Base-by-base conservation (phyloP, 495 filamentous ascomycete species). In the Filosporella fistucella region DNA sequence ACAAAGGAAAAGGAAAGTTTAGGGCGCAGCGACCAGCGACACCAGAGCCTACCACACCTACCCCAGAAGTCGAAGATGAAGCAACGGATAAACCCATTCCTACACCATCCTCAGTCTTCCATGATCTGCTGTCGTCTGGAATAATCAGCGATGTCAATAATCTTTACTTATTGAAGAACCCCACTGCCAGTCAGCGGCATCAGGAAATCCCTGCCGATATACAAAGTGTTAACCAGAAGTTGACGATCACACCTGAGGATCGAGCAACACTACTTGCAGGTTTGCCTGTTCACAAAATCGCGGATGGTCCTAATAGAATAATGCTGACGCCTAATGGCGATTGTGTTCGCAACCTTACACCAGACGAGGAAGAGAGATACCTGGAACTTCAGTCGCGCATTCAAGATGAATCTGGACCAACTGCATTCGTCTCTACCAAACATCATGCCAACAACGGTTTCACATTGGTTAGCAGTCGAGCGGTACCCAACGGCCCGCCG, bases 291-390 rank as follows among this genome's bases (percentile, higher is more conserved):
- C 72, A 68, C 37, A 80, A 80, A 55, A 51, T 64, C 1, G 57
- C 69, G 14, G 46, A 51, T 5, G 71, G 72, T 23, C 67, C 67
- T 17, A 66, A 70, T 24, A 71, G 76, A 21, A 76, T 81, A 42
- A 67, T 93, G 37, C 80, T 93, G 42, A 90, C 86, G 1, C 88
- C 90, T 3, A 82, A 85, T 47, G 89, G 89, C 3, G 80, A 83
- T 45, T 84, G 86, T 44, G 71, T 96, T 22, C 80, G 80, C 29
- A 88, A 89, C 51, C 69, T 98, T 17, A 84, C 76, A 10, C 59
- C 72, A 12, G 84, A 86, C 23, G 86, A 94, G 58, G 89, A 95
- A 51, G 73, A 85, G 18, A 77, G 83, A 8, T 91, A 87, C 49
- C 67, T 96, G 12, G 71, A 79, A 42, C 72, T 95, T 0, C 88